Conservation (phyloP, 129 eudicot species). For the Gnaphalium uliginosum region DNA sequence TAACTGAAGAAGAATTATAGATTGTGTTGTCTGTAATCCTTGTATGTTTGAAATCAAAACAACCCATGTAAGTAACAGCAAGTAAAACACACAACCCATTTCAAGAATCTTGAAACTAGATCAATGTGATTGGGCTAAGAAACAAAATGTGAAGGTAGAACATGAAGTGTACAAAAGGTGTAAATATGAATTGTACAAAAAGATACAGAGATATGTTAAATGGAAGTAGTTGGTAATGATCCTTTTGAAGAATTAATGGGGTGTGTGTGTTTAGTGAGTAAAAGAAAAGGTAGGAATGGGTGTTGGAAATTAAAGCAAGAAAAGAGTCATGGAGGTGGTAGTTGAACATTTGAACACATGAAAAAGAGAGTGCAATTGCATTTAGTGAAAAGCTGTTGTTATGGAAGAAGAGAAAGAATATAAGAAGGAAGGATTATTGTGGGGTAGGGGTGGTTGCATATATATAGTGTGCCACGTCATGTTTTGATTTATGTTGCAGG, state of each 20-base stretch:
- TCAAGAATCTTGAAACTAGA: slow-evolving; percentile 28
- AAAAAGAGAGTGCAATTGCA: slow-evolving; percentile 27
- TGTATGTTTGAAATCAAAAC: slow-evolving; percentile 53
- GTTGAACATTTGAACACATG: too few species aligned
- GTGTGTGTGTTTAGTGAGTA: slow-evolving; percentile 22
- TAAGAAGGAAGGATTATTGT: neutral
- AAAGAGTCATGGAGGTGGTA: slow-evolving; percentile 39
- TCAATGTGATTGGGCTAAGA: neutral
- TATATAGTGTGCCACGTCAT: slow-evolving; percentile 12
- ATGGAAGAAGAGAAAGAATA: slow-evolving; percentile 21
- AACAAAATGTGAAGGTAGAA: slow-evolving; percentile 12
- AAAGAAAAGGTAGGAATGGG: slow-evolving; percentile 26
- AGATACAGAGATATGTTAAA: slow-evolving; percentile 1
- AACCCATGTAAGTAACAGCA: slow-evolving; percentile 42
- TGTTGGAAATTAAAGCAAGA: slow-evolving; percentile 25
- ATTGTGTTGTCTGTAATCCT: slow-evolving; percentile 52
- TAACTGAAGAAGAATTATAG: slow-evolving; percentile 62
- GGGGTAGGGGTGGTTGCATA: neutral
- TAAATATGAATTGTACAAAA: slow-evolving; percentile 3
- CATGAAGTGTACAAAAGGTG: slow-evolving; percentile 5
- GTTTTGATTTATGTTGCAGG: slow-evolving; percentile 3
- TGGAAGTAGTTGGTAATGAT: slow-evolving; percentile 24
- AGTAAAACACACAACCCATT: slow-evolving; percentile 42
- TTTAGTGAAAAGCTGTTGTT: slow-evolving; percentile 32
- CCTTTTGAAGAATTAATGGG: slow-evolving; percentile 22